Conservation (phyloP, 768 basidiomycete genomes). For the Macrolepiota fuliginosa region DNA sequence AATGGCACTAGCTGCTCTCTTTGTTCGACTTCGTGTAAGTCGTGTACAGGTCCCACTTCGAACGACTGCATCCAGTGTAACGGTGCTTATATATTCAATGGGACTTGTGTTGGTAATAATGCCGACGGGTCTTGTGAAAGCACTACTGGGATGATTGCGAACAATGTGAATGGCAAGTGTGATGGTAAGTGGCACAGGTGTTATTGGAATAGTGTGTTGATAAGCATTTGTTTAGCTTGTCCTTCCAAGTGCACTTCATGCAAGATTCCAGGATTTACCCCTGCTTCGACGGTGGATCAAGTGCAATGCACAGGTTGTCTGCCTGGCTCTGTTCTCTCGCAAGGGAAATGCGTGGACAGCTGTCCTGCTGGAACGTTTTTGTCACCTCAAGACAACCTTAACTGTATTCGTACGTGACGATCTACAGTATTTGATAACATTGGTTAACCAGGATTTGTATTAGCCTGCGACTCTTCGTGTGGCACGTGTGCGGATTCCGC, state of each 20-base stretch:
- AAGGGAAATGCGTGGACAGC: constrained; percentile 63
- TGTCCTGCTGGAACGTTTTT: constrained; percentile 78
- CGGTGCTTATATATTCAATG: constrained; percentile 62
- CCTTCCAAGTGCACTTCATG: constrained; percentile 82
- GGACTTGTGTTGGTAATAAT: constrained; percentile 66
- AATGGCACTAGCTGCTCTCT: constrained; percentile 47
- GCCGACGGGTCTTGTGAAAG: constrained; percentile 71
- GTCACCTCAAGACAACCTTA: constrained; percentile 67
- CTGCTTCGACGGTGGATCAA: constrained; percentile 61
- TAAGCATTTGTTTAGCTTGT: constrained; percentile 50
- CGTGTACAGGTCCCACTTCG: constrained; percentile 67
- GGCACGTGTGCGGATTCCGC: constrained; percentile 66
- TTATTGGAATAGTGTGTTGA: neutral
- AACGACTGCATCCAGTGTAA: constrained; percentile 71
- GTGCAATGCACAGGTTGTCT: constrained; percentile 78
- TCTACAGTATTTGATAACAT: neutral
- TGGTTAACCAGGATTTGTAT: constrained; percentile 8
- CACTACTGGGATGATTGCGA: constrained; percentile 63
- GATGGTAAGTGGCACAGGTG: constrained; percentile 55
- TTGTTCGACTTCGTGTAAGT: constrained; percentile 67
- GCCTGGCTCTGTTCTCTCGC: constrained; percentile 69
- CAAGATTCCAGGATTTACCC: constrained; percentile 67
- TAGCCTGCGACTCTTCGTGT: constrained; percentile 54
- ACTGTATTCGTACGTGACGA: constrained; percentile 61
- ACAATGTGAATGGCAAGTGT: constrained; percentile 81